Percentiles rank a stretch among this genome's conserved stretches.
Evolutionary conservation across 1,139 yeast species (phyloP).

Genomic region (Saccharomyces pastorianus): DNA sequence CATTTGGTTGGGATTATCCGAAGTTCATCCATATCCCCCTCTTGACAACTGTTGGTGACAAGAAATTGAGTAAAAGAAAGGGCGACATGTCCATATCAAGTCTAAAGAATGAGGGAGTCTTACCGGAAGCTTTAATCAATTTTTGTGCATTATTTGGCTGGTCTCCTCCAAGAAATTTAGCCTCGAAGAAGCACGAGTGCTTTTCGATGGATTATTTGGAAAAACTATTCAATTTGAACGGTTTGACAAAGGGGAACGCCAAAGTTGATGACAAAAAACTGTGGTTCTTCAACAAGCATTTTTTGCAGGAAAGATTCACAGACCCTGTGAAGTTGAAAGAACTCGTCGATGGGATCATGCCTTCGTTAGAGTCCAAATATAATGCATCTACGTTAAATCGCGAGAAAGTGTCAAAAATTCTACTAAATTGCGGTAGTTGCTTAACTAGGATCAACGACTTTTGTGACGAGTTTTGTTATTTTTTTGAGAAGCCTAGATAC

Average conservation of each 20-base stretch:
- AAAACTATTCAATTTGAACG: conserved; percentile 42
- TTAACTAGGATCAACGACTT: conserved; percentile 45
- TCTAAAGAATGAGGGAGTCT: conserved; percentile 51
- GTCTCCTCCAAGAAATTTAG: conserved; percentile 64
- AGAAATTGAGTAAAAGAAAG: conserved; percentile 76
- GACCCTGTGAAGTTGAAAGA: conserved; percentile 32
- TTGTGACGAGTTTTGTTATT: conserved; percentile 38
- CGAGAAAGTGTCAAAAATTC: conserved; percentile 18
- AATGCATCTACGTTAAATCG: not conserved
- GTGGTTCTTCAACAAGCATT: conserved; percentile 65
- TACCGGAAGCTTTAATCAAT: conserved; percentile 82
- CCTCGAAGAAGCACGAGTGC: conserved; percentile 55
- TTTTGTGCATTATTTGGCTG: conserved; percentile 91
- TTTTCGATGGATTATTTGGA: conserved; percentile 49
- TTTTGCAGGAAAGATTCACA: conserved; percentile 38
- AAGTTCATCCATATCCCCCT: conserved; percentile 79
- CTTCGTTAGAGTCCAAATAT: conserved; percentile 4
- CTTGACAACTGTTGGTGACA: conserved; percentile 63
- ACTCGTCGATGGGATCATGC: conserved; percentile 33
- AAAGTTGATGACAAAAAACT: conserved; percentile 78
- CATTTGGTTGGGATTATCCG: conserved; percentile 85
- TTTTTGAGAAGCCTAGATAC: conserved; percentile 39
- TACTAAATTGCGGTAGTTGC: conserved; percentile 32
- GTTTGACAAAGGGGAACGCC: conserved; percentile 86
- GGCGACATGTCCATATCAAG: conserved; percentile 69